phyloP scores from a whole-genome alignment of 2,329 filamentous ascomycete genomes.

The Paecilomyces niveus region DNA sequence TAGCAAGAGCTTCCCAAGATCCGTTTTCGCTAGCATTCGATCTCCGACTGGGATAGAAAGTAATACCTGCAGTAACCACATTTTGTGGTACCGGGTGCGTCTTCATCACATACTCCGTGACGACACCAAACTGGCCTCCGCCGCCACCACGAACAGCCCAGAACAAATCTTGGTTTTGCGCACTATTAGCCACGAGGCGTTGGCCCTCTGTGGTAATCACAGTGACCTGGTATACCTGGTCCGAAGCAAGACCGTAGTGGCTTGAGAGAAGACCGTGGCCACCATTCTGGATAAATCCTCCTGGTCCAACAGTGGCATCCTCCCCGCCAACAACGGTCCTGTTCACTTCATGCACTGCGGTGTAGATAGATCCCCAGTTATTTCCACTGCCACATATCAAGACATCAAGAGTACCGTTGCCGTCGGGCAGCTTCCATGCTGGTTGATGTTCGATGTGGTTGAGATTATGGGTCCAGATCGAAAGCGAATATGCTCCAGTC shows the following conservation, averaged over 20 bases:
- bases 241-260: conserved; percentile 17
- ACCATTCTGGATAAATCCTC: conserved; percentile 22
- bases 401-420: conserved; percentile 8
- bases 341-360: neutral
- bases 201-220: conserved; percentile 18
- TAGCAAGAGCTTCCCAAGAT: conserved; percentile 27
- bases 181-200: conserved; percentile 36
- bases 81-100: conserved; percentile 10
- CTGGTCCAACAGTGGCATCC: conserved; percentile 46
- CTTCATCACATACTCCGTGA: conserved; percentile 15
- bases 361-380: conserved; percentile 7
- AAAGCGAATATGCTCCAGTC: conserved; percentile 36
- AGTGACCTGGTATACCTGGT: conserved; percentile 18
- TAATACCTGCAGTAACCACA: conserved; percentile 9
- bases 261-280: conserved; percentile 19
- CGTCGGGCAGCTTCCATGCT: conserved; percentile 7
- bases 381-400: conserved; percentile 11
- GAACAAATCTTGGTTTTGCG: conserved; percentile 36
- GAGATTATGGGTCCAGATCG: conserved; percentile 42
- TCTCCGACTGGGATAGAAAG: neutral
- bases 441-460: conserved; percentile 24
- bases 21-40: conserved; percentile 14
- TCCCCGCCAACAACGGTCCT: conserved; percentile 47
- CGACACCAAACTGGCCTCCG: conserved; percentile 16
- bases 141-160: conserved; percentile 47